Evolutionary conservation across 1,284 basidiomycete genomes (phyloP).

Genomic region (Grifola frondosa): DNA sequence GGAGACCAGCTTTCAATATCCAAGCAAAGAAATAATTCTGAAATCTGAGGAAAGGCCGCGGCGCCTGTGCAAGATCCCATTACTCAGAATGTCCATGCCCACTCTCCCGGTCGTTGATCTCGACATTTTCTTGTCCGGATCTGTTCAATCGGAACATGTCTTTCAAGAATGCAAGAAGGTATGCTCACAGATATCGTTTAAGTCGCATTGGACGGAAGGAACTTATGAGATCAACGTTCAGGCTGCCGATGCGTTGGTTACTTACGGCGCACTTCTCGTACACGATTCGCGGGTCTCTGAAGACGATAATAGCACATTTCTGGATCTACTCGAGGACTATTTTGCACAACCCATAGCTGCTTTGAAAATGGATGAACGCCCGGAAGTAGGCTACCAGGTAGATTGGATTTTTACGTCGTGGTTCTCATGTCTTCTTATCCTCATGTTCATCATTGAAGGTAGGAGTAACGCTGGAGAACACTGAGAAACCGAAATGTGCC

Average conservation of each 20-base stretch:
- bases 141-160: conserved; percentile 46
- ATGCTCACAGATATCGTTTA: no score
- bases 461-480: conserved; percentile 89
- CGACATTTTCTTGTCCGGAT: conserved; percentile 67
- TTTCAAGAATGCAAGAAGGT: conserved; percentile 69
- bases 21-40: no score
- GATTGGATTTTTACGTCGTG: neutral
- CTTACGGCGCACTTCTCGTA: conserved; percentile 80
- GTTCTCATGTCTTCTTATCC: neutral
- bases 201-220: neutral
- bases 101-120: conserved; percentile 74
- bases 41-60: no score
- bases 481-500: conserved; percentile 88
- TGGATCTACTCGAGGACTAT: conserved; percentile 86
- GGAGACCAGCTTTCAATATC: no score
- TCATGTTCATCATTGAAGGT: conserved; percentile 34
- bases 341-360: conserved; percentile 69
- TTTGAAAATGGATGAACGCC: conserved; percentile 75
- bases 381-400: conserved; percentile 71
- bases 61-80: no score
- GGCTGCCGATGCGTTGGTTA: conserved; percentile 80
- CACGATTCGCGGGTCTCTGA: conserved; percentile 83
- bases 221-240: conserved; percentile 25
- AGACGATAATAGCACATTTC: conserved; percentile 74
- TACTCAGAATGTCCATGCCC: conserved; percentile 28